Base-by-base conservation (phyloP, 225 moss, liverwort and hornwort species). In the Pleurozium schreberi region DNA sequence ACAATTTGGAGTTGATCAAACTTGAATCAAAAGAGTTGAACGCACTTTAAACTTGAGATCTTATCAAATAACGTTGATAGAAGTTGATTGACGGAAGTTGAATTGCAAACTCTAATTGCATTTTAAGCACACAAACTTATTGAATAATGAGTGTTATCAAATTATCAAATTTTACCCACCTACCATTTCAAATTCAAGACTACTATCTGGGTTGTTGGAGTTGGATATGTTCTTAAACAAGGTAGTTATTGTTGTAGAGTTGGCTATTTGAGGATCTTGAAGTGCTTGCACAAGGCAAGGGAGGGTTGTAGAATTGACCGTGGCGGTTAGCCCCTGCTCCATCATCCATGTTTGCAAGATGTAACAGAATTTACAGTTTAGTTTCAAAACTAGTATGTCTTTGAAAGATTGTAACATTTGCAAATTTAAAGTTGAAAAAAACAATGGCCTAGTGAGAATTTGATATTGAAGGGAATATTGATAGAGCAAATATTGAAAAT, bases 291-390 rank as follows among this genome's bases (percentile, higher is more conserved):
- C 1, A 73, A 0, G 45, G 6, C 0, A 2, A 1, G 4, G 1
- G 14, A 14, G 26, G 3, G 3, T 17, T 74, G 30, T 18, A 47
- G 6, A 45, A 30, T 30, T 74, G 18, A 18, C 18, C 0, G 1
- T 30, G 1, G 31, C 0, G 1, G 2, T 4, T 4, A 75, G 7
- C 3, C 33, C 1, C 0, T 49, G 1, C 10, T 75, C 4, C 3
- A 1, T 20, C 1, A 0, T 49, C 12, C 7, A 19, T 33, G 4
- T 49, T 0, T 19, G 0, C 8, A 28, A 43, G 26, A 12, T 75
- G 49, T 49, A 75, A 49, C 49, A 8, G 49, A 75, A 20, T 75
- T 75, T 31, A 2, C 2, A 20, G 2, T 49, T 75, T 16, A 75
- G 5, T 33, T 49, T 49, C 4, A 12, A 12, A 75, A 49, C 5